Evolutionary conservation across 768 basidiomycete species (phyloP).

Genomic region (Kwoniella heveanensis): DNA sequence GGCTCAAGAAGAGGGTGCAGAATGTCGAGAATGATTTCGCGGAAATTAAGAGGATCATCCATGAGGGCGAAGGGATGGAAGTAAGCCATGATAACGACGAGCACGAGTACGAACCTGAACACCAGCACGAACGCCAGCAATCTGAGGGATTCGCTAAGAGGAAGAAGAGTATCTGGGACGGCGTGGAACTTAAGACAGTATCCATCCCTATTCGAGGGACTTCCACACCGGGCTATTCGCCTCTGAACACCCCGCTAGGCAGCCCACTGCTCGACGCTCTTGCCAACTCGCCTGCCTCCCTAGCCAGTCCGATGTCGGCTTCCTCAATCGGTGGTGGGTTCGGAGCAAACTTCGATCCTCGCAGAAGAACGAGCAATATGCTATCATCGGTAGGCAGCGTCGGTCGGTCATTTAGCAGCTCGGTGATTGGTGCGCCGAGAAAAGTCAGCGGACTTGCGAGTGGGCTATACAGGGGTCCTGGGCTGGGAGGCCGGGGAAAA

Average conservation of each 20-base stretch:
- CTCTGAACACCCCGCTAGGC: constrained; percentile 6
- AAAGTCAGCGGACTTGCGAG: constrained; percentile 32
- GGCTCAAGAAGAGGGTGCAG: constrained; percentile 34
- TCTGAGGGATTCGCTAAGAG: not conserved
- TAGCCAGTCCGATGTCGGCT: not conserved
- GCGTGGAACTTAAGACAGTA: constrained; percentile 27
- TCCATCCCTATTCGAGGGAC: constrained; percentile 4
- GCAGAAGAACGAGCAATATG: constrained; percentile 12
- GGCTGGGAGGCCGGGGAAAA: not conserved
- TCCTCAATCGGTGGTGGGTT: not conserved
- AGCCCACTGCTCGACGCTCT: constrained; percentile 11
- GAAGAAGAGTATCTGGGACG: constrained; percentile 27
- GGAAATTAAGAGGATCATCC: constrained; percentile 40
- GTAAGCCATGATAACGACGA: constrained; percentile 4
- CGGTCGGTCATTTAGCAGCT: constrained; percentile 37
- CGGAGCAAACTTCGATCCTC: not conserved
- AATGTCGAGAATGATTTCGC: constrained; percentile 51
- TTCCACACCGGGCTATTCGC: constrained; percentile 9
- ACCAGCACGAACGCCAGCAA: not conserved
- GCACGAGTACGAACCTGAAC: not conserved
- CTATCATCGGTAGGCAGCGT: constrained; percentile 35
- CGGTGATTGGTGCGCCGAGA: constrained; percentile 43
- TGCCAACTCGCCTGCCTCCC: not conserved
- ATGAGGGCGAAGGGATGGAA: constrained; percentile 38
- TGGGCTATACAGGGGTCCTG: constrained; percentile 20